phyloP scores from a whole-genome alignment of 2,329 filamentous ascomycete species.

The Pseudogymnoascus sp. region DNA sequence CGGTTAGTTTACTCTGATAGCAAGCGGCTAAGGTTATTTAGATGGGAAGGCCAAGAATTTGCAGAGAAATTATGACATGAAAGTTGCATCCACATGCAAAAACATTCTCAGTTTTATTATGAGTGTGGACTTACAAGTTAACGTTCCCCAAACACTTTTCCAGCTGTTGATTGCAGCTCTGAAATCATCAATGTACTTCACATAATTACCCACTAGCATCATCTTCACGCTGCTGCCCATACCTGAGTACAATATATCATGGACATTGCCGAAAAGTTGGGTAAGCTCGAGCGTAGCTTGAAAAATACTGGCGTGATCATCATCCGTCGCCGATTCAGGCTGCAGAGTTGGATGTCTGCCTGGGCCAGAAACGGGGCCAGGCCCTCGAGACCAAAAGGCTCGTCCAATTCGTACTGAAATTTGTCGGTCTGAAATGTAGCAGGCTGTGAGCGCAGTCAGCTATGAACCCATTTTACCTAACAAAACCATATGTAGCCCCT shows the following conservation, averaged over 20 bases:
- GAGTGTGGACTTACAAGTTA: slow-evolving; percentile 43
- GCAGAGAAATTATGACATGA: neutral
- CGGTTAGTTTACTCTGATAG: neutral
- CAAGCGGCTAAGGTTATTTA: neutral
- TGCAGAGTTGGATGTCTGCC: slow-evolving; percentile 46
- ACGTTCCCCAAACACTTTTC: slow-evolving; percentile 60
- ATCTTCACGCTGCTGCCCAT: slow-evolving; percentile 60
- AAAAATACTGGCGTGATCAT: slow-evolving; percentile 60
- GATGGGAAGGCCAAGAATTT: neutral
- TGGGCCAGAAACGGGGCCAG: slow-evolving; percentile 54
- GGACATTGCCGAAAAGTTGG: slow-evolving; percentile 64
- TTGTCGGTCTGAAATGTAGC: slow-evolving; percentile 52
- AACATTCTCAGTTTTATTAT: neutral
- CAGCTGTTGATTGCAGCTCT: slow-evolving; percentile 59
- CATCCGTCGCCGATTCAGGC: slow-evolving; percentile 47
- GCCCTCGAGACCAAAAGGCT: slow-evolving; percentile 66
- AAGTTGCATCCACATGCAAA: neutral
- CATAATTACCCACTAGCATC: slow-evolving; percentile 63
- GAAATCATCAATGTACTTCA: slow-evolving; percentile 69
- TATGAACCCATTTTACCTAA: neutral
- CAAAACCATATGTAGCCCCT: neutral
- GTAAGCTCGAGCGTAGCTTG: slow-evolving; percentile 65
- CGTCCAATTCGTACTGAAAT: slow-evolving; percentile 64
- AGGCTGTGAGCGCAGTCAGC: slow-evolving; percentile 30
- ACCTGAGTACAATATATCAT: slow-evolving; percentile 65